Conservation (phyloP, 2,329 filamentous ascomycete genomes). For the Dactylonectria estremocensis region DNA sequence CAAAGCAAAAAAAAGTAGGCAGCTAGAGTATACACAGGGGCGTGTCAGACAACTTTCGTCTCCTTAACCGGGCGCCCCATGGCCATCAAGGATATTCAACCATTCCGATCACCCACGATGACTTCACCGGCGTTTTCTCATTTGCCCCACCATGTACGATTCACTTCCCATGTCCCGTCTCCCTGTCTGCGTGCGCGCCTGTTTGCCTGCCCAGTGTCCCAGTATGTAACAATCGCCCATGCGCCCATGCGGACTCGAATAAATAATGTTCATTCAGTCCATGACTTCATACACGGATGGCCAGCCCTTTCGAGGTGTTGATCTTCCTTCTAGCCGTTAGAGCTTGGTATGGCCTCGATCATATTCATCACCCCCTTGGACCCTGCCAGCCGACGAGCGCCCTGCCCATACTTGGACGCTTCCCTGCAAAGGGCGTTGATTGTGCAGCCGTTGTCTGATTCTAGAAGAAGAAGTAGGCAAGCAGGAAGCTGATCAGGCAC, state of each 20-base stretch:
- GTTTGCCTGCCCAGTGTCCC: conserved; percentile 13
- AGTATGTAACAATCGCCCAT: conserved; percentile 25
- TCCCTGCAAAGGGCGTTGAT: conserved; percentile 12
- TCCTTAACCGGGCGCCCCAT: conserved; percentile 21
- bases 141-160: conserved; percentile 3
- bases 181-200: conserved; percentile 7
- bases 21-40: conserved; percentile 48
- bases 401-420: conserved; percentile 5
- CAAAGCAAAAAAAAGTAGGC: conserved; percentile 40
- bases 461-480: conserved; percentile 98
- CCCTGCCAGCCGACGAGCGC: conserved; percentile 11
- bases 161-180: conserved; percentile 8
- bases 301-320: conserved; percentile 10
- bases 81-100: conserved; percentile 27
- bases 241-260: conserved; percentile 27
- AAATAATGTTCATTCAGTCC: conserved; percentile 40
- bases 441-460: conserved; percentile 17
- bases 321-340: conserved; percentile 21
- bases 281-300: conserved; percentile 33
- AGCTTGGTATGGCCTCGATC: conserved; percentile 21
- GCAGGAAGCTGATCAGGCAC: conserved; percentile 90
- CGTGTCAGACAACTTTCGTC: conserved; percentile 38
- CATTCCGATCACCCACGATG: conserved; percentile 11
- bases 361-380: conserved; percentile 11
- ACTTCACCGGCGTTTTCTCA: conserved; percentile 10